Evolutionary conservation across 306 rosid species (phyloP).

Genomic region (Gastrolobium bilobum): DNA sequence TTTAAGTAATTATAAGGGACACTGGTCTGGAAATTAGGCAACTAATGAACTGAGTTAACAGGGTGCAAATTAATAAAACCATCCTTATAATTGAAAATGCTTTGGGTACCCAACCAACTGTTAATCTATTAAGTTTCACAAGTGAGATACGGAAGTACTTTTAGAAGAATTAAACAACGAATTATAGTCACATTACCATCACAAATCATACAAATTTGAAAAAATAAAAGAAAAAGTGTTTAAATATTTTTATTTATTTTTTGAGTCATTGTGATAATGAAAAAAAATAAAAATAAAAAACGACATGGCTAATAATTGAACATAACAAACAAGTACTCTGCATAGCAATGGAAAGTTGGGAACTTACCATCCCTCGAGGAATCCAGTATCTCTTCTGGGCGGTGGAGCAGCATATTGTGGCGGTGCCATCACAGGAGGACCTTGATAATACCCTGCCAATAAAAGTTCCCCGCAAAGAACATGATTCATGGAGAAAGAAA

Average conservation of each 20-base stretch:
- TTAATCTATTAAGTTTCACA: background rate
- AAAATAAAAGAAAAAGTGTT: no score
- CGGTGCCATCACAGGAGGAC: constrained; percentile 94
- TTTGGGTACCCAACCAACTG: background rate
- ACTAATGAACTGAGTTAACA: constrained; percentile 18
- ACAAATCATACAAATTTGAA: no score
- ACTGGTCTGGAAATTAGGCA: background rate
- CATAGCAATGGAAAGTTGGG: background rate
- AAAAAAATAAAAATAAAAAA: no score
- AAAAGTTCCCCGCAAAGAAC: constrained; percentile 8
- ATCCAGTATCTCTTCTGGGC: constrained; percentile 68
- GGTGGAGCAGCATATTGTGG: constrained; percentile 86
- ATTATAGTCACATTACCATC: background rate
- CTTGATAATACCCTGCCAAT: constrained; percentile 82
- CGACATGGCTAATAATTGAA: background rate
- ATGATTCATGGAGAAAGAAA: background rate
- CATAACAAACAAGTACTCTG: background rate
- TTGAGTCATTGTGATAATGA: background rate
- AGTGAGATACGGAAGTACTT: background rate
- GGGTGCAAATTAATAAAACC: background rate
- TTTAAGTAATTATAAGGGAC: background rate
- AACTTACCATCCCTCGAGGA: constrained; percentile 86
- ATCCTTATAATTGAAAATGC: background rate
- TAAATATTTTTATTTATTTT: no score
- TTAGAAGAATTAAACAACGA: background rate